Percentiles rank a stretch among this genome's conserved stretches.
Conservation (phyloP, 306 rosid genomes). For the Dalbergia oliveri region DNA sequence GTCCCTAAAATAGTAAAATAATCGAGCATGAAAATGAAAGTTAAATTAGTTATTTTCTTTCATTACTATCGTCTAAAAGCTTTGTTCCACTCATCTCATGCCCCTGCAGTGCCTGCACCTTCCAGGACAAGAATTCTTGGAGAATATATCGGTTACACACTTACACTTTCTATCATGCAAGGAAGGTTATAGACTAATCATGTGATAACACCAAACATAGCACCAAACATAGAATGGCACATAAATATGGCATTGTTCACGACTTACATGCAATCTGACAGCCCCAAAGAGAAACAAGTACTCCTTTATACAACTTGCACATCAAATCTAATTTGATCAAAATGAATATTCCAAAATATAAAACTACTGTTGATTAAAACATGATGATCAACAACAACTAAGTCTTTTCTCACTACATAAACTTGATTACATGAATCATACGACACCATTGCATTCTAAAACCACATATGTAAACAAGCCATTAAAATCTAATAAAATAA, state of each 20-base stretch:
- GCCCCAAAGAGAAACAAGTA: slow-evolving; percentile 87
- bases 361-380: neutral
- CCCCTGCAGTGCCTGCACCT: neutral
- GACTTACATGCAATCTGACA: slow-evolving; percentile 91
- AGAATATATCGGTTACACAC: neutral
- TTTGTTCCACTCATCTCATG: neutral
- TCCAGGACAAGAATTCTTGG: neutral
- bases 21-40: too few relatives aligned
- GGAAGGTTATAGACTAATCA: slow-evolving; percentile 1
- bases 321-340: slow-evolving; percentile 29
- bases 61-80: neutral
- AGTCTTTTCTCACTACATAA: too few relatives aligned
- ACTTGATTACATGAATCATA: too few relatives aligned
- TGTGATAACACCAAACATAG: neutral
- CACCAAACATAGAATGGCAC: neutral
- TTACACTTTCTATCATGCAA: neutral
- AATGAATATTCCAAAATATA: neutral
- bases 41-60: too few relatives aligned
- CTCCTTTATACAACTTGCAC: slow-evolving; percentile 78
- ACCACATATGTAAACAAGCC: neutral
- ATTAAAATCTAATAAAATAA: neutral
- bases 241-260: slow-evolving; percentile 6
- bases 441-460: too few relatives aligned
- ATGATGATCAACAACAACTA: neutral
- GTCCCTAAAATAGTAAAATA: too few relatives aligned